Evolutionary conservation across 164 flowering plant genomes (phyloP).

Genomic region (Paratinospora sagittata): DNA sequence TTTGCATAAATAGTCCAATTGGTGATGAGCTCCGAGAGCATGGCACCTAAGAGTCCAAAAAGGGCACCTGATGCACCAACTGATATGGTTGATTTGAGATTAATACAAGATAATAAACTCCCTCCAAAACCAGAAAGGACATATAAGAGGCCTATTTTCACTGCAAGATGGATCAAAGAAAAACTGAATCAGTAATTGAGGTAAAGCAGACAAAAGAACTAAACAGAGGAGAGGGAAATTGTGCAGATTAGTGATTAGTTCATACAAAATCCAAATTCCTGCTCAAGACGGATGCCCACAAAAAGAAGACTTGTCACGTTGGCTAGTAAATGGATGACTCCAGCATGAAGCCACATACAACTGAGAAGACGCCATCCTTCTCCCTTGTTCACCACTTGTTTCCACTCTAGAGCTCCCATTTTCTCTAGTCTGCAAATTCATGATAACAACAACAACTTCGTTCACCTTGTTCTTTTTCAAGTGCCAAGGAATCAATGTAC

Average conservation of each 20-base stretch:
- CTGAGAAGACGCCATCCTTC: slow-evolving; percentile 59
- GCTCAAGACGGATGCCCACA: slow-evolving; percentile 67
- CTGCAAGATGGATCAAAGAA: slow-evolving; percentile 27
- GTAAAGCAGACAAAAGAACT: background rate
- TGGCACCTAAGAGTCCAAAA: slow-evolving; percentile 62
- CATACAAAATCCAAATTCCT: slow-evolving; percentile 86
- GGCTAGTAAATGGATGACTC: slow-evolving; percentile 56
- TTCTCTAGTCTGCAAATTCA: slow-evolving; percentile 38
- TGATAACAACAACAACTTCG: background rate
- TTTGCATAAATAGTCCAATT: slow-evolving; percentile 62
- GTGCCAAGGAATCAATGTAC: background rate
- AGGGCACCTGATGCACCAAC: slow-evolving; percentile 77
- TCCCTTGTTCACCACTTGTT: slow-evolving; percentile 30
- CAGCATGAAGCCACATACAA: slow-evolving; percentile 80
- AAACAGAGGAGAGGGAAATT: no score
- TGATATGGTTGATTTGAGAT: slow-evolving; percentile 26
- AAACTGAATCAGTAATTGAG: background rate
- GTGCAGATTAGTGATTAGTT: background rate
- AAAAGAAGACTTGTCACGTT: slow-evolving; percentile 72
- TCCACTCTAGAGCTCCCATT: slow-evolving; percentile 55
- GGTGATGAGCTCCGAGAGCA: slow-evolving; percentile 67
- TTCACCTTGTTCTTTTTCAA: background rate
- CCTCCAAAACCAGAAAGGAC: slow-evolving; percentile 66
- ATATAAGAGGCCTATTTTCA: slow-evolving; percentile 47
- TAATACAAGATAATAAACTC: slow-evolving; percentile 46